Evolutionary conservation across 495 filamentous ascomycete species (phyloP), one percentile per base, ranked within the genome.

Genomic region (Aspergillus olivimuriae): DNA sequence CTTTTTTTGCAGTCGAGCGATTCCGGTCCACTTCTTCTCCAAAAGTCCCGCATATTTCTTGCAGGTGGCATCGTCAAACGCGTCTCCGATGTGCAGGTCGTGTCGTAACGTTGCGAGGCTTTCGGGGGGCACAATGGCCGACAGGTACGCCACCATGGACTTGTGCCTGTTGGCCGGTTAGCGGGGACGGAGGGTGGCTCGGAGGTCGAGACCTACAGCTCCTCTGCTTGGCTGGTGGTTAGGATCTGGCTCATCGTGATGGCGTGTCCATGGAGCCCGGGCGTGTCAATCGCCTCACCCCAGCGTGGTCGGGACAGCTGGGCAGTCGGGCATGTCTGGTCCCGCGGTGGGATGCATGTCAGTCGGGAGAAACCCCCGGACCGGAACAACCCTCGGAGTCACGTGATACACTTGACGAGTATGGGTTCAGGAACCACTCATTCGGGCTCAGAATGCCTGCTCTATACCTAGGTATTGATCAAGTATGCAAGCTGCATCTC

Each of bases 21-120:
- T 83, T 52, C 84, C 89, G 15, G 90, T 96, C 89, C 90, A 96
- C 70, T 96, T 96, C 70, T 90, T 94, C 71, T 95, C 90, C 58
- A 96, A 60, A 15, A 96, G 60, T 4, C 84, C 83, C 55, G 91
- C 87, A 66, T 95, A 96, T 64, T 89, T 94, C 69, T 92, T 92
- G 24, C 78, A 68, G 7, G 84, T 89, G 3, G 74, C 67, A 23
- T 83, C 75, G 58, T 94, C 86, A 53, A 92, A 90, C 41, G 84
- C 72, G 47, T 75, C 76, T 15, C 80, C 77, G 4, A 90, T 68
- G 26, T 69, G 71, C 3, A 85, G 61, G 28, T 71, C 68, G 31
- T 66, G 49, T 10, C 60, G 48, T 17, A 95, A 60, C 19, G 82
- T 77, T 28, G 79, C 68, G 23, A 79, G 82, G 51, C 75, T 82